Conservation (phyloP, 2,329 filamentous ascomycete genomes). For the Epichloe elymi region DNA sequence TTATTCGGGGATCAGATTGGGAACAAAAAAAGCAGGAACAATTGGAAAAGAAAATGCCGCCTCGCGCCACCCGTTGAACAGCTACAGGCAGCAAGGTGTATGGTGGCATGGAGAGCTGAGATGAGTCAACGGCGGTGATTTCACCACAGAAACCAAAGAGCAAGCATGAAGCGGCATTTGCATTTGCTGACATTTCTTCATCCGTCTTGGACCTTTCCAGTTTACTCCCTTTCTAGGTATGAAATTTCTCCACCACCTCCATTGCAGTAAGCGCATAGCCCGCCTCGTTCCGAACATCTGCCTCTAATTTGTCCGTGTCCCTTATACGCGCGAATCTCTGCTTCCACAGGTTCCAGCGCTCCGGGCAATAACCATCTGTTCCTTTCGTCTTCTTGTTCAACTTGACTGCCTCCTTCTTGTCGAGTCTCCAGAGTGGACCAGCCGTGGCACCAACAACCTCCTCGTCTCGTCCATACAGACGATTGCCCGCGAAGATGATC, state of each 20-base stretch:
- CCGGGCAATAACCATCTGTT: constrained; percentile 7
- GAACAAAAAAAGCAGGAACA: too few species aligned
- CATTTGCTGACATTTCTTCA: too few species aligned
- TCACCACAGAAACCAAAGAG: too few species aligned
- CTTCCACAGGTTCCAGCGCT: constrained; percentile 11
- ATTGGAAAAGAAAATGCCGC: too few species aligned
- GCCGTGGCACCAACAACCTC: constrained; percentile 7
- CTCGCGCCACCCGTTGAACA: too few species aligned
- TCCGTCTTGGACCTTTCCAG: too few species aligned
- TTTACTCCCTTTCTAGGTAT: not conserved
- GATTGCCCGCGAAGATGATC: constrained; percentile 5
- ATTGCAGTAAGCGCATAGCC: not conserved
- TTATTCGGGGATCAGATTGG: too few species aligned
- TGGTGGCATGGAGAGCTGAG: too few species aligned
- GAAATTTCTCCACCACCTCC: not conserved
- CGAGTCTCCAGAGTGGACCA: constrained; percentile 9
- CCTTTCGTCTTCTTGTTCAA: constrained; percentile 7
- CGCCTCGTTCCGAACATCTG: not conserved
- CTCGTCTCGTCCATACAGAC: constrained; percentile 8
- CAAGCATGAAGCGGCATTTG: too few species aligned
- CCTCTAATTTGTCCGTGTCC: constrained; percentile 4
- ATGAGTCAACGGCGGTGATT: too few species aligned
- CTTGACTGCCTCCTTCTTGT: constrained; percentile 8
- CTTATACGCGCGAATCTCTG: constrained; percentile 8
- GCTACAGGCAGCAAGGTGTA: too few species aligned